Evolutionary conservation across 176 grass and related monocot species (phyloP).

Genomic region (Eleusine coracana): DNA sequence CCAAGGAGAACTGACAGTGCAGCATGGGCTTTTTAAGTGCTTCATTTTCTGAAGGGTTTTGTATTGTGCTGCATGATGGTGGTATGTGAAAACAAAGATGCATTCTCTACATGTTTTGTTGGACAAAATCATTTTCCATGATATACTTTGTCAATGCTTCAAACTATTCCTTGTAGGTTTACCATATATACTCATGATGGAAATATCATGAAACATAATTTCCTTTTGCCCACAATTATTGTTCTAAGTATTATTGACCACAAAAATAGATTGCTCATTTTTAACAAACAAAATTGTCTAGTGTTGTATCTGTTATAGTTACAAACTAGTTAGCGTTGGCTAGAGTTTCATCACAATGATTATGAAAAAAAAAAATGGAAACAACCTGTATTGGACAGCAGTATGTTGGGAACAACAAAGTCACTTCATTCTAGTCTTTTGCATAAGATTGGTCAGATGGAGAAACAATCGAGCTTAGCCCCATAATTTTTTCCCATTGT

Average conservation of each 20-base stretch:
- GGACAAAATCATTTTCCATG: background rate
- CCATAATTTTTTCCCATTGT: background rate
- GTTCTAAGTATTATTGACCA: background rate
- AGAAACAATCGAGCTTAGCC: background rate
- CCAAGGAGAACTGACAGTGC: conserved; percentile 6
- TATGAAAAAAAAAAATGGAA: background rate
- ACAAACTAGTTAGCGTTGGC: background rate
- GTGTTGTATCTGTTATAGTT: background rate
- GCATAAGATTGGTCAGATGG: background rate
- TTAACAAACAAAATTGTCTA: background rate
- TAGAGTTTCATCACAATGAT: background rate
- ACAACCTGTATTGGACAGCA: background rate
- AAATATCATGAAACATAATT: background rate
- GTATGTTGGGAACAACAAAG: background rate
- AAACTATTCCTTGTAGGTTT: background rate
- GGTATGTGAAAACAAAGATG: conserved; percentile 56
- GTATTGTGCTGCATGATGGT: conserved; percentile 42
- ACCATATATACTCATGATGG: background rate
- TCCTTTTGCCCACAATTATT: background rate
- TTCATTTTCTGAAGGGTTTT: conserved; percentile 44
- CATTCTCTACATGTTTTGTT: conserved; percentile 28
- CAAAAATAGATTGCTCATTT: background rate
- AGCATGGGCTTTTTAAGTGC: conserved; percentile 31
- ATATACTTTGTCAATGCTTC: background rate
- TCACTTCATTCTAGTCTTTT: background rate